Conservation (phyloP, 1,139 yeast species). For the Taphrina wiesneri region DNA sequence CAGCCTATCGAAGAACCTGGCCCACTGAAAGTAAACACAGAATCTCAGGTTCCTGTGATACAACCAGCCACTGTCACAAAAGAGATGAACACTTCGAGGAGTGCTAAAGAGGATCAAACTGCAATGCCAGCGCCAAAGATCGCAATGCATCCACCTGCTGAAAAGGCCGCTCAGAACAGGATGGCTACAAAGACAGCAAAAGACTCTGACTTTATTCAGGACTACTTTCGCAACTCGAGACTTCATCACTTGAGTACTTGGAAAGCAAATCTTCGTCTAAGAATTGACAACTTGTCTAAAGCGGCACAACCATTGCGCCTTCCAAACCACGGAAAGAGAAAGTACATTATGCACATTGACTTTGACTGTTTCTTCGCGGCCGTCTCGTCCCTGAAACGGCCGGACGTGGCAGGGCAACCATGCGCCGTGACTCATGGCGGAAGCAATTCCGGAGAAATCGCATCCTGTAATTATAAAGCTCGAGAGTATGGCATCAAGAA, state of each 20-base stretch:
- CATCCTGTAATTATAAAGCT: slow-evolving; percentile 89
- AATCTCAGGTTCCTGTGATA: background rate
- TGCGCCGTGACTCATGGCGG: slow-evolving; percentile 84
- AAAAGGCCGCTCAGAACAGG: slow-evolving; percentile 1
- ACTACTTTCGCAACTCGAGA: slow-evolving; percentile 77
- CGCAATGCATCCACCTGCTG: background rate
- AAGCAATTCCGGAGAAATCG: slow-evolving; percentile 63
- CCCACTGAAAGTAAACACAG: no score
- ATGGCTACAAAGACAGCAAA: slow-evolving; percentile 54
- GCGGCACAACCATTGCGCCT: slow-evolving; percentile 37
- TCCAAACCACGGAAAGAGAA: slow-evolving; percentile 24
- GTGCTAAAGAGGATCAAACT: background rate
- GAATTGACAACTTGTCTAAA: slow-evolving; percentile 54
- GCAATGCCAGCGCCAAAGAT: background rate
- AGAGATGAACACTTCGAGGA: background rate
- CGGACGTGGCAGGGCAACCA: slow-evolving; percentile 57
- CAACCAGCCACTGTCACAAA: background rate
- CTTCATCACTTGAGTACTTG: slow-evolving; percentile 84
- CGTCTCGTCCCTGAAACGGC: slow-evolving; percentile 65
- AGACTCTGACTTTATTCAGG: slow-evolving; percentile 70
- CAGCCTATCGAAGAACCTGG: no score
- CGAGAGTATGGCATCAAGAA: slow-evolving; percentile 70
- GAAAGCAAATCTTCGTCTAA: slow-evolving; percentile 73
- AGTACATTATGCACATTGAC: slow-evolving; percentile 72
- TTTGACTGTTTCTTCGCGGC: slow-evolving; percentile 94